Conservation (phyloP, 1,284 basidiomycete species). For the Ustilago crameri region DNA sequence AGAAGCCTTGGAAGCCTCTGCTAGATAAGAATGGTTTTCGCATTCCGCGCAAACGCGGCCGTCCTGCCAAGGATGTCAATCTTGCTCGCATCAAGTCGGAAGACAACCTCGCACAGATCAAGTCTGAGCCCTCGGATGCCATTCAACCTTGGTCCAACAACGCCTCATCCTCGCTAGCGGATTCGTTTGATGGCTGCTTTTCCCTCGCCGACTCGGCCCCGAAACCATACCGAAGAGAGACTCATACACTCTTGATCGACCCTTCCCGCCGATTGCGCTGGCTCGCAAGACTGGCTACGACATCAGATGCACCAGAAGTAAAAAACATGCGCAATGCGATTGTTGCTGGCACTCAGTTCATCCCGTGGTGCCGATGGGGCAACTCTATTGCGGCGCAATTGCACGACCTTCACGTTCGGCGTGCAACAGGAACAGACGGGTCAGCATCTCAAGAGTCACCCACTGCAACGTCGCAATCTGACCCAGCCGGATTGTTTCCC, state of each 20-base stretch:
- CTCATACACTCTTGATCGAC: conserved; percentile 34
- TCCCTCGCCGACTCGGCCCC: conserved; percentile 9
- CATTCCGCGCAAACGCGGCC: conserved; percentile 11
- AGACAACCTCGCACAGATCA: conserved; percentile 1
- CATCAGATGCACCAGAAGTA: not conserved
- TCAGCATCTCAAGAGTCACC: not conserved
- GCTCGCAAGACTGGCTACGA: conserved; percentile 16
- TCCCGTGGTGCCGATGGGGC: conserved; percentile 25
- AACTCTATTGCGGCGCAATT: conserved; percentile 12
- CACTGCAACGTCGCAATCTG: conserved; percentile 4
- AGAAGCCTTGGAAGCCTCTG: not conserved
- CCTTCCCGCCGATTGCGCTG: conserved; percentile 18
- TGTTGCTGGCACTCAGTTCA: not conserved
- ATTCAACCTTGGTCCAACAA: not conserved
- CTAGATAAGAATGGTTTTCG: conserved; percentile 7
- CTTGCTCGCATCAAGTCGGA: not conserved
- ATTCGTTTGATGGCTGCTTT: conserved; percentile 5
- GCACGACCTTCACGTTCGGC: not conserved
- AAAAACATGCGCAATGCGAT: not conserved
- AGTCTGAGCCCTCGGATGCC: conserved; percentile 5
- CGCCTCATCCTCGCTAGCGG: not conserved
- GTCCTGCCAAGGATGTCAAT: conserved; percentile 7
- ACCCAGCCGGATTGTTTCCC: conserved; percentile 24
- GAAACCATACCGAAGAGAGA: conserved; percentile 15
- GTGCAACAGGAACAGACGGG: not conserved